phyloP scores from a whole-genome alignment of 345 rosid genomes.

The Trapa incisa region DNA sequence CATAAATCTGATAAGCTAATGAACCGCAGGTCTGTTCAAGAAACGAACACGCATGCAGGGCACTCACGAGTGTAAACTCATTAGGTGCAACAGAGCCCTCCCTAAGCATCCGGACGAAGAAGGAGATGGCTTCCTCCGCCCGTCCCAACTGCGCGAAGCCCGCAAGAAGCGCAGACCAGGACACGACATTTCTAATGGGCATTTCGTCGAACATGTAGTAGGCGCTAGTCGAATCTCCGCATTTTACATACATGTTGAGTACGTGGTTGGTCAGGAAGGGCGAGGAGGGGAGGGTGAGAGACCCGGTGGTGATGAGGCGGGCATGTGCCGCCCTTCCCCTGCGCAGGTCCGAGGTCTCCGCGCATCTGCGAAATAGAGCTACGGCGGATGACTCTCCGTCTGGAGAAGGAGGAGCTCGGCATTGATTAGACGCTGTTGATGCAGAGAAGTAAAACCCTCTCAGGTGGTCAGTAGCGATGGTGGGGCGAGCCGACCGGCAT shows the following conservation, averaged over 20 bases:
- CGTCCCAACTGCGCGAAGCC: constrained; percentile 28
- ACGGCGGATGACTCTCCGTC: constrained; percentile 11
- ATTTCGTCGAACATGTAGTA: constrained; percentile 38
- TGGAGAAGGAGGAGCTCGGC: background rate
- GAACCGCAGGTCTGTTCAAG: constrained; percentile 9
- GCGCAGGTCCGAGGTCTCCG: constrained; percentile 14
- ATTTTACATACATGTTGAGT: constrained; percentile 30
- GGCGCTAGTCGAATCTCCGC: constrained; percentile 15
- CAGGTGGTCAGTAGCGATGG: background rate
- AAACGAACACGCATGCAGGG: constrained; percentile 36
- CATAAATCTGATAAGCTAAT: constrained; percentile 23
- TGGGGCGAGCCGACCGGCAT: background rate
- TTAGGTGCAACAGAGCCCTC: constrained; percentile 26
- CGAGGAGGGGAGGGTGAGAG: constrained; percentile 13
- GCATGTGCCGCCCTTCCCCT: constrained; percentile 31
- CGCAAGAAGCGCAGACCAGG: constrained; percentile 35
- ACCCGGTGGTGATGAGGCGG: constrained; percentile 16
- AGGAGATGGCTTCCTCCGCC: constrained; percentile 18
- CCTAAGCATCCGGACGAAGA: constrained; percentile 25
- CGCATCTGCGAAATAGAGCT: constrained; percentile 18
- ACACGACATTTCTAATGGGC: constrained; percentile 33
- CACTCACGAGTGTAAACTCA: constrained; percentile 37
- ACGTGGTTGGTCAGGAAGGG: constrained; percentile 28
- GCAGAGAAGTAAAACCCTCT: background rate
- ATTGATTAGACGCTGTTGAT: background rate